Evolutionary conservation across 2,329 filamentous ascomycete genomes (phyloP).

Genomic region (Neocucurbitaria cava): DNA sequence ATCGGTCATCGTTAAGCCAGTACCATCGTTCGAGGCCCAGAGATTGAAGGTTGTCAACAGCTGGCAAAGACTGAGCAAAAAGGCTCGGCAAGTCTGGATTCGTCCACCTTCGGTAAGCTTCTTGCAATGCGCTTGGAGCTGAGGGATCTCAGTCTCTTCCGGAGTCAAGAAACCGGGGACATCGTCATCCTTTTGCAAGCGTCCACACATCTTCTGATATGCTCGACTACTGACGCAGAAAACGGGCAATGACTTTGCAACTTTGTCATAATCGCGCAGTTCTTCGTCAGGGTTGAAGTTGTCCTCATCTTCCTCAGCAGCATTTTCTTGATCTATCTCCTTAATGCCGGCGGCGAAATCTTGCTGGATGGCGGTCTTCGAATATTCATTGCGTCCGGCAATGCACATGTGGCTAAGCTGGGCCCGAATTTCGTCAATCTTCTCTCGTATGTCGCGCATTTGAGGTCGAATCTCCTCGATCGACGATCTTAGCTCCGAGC

Average conservation of each 20-base stretch:
- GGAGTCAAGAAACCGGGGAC: constrained; percentile 60
- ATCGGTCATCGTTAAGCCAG: constrained; percentile 50
- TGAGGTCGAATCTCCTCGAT: constrained; percentile 40
- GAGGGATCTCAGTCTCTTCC: constrained; percentile 64
- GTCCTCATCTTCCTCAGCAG: constrained; percentile 60
- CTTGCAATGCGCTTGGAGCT: constrained; percentile 65
- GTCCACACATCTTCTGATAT: constrained; percentile 67
- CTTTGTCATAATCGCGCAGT: constrained; percentile 63
- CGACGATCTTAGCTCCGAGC: constrained; percentile 30
- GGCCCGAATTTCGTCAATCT: constrained; percentile 41
- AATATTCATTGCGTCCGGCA: constrained; percentile 63
- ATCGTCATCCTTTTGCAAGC: constrained; percentile 59
- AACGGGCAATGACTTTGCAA: constrained; percentile 64
- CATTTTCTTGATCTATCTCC: constrained; percentile 65
- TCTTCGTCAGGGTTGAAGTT: constrained; percentile 64
- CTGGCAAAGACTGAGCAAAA: constrained; percentile 60
- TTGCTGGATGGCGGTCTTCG: constrained; percentile 60
- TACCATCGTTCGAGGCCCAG: constrained; percentile 57
- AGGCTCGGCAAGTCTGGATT: constrained; percentile 54
- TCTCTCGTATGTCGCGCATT: constrained; percentile 36
- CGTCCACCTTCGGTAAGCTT: constrained; percentile 62
- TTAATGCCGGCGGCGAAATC: constrained; percentile 68
- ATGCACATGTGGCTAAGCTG: constrained; percentile 57
- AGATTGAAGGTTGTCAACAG: constrained; percentile 61
- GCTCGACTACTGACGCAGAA: constrained; percentile 70